Base-by-base conservation (phyloP, 306 rosid species). In the Lathyrus sativus region DNA sequence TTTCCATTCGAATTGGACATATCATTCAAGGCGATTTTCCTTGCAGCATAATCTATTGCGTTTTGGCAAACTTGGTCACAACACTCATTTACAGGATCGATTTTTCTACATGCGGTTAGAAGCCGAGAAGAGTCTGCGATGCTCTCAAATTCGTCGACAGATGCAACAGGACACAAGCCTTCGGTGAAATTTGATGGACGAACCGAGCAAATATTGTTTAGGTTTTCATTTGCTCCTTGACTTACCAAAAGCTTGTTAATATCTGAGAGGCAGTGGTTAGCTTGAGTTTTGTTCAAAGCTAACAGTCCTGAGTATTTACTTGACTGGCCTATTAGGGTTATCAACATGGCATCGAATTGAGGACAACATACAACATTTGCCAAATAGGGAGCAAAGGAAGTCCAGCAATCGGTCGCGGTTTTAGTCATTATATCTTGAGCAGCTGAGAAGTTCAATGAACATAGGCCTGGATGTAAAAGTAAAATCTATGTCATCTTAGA, bases 361-460 rank as follows among this genome's bases (percentile, higher is more conserved):
- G 96, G 90, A 73, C 90, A 89, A 53, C 96, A 89, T 37, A 83
- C 76, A 38, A 84, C 90, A 67, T 86, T 81, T 50, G 91, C 90
- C 80, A 84, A 83, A 71, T 74, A 87, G 14, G 86, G 91, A 58
- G 92, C 88, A 73, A 86, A 89, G 59, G 59, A 9, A 22, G 33
- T 53, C 59, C 59, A 53, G 33, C 59, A 53, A 53, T 53, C 3
- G 3, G 59, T 53, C 14, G 59, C 59, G 8, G 59, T 53, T 53
- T 53, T 22, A 7, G 59, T 22, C 33, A 53, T 53, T 53, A 53
- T 22, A 11, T 53, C 8, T 10, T 53, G 59, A 10, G 33, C 13
- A 4, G 33, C 31, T 10, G 59, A 53, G 33, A 53, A 53, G 5
- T 53, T 53, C 14, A 53, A 53, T 11, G 59, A 53, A 53, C 59